These are phyloP conservation scores for Evernia prunastri DNA, from an alignment of 495 filamentous ascomycete species.

Conservation along the genomic window DNA sequence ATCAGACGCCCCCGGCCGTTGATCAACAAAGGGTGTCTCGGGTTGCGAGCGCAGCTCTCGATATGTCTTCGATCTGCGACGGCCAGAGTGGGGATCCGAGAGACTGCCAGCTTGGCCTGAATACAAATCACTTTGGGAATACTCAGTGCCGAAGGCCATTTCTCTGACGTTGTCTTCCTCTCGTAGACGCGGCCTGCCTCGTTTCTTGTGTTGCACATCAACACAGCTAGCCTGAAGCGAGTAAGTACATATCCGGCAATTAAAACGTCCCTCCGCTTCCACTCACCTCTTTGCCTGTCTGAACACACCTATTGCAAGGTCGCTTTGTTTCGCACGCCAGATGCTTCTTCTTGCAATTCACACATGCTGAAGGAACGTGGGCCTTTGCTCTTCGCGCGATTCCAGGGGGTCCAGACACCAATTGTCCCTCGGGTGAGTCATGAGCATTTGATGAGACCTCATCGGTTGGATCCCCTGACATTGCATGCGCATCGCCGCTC, in stretches of 20 bases:
- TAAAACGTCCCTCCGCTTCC: constrained; percentile 10
- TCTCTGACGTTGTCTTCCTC: constrained; percentile 57
- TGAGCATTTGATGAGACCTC: constrained; percentile 23
- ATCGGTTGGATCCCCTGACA: constrained; percentile 22
- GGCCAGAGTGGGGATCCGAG: constrained; percentile 22
- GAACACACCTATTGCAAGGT: constrained; percentile 56
- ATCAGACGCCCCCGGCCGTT: constrained; percentile 25
- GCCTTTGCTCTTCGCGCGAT: constrained; percentile 75
- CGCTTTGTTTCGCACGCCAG: constrained; percentile 66
- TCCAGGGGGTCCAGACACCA: constrained; percentile 25
- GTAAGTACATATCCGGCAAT: constrained; percentile 9
- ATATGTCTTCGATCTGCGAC: constrained; percentile 27
- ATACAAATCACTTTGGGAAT: constrained; percentile 23
- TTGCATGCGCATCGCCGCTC: constrained; percentile 11
- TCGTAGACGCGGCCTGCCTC: constrained; percentile 83
- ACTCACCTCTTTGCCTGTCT: constrained; percentile 59
- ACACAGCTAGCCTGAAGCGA: constrained; percentile 24
- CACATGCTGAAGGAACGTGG: constrained; percentile 93
- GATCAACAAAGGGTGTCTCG: constrained; percentile 22
- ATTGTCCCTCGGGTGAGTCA: constrained; percentile 25
- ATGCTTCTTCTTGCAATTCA: constrained; percentile 97
- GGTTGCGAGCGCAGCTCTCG: constrained; percentile 30
- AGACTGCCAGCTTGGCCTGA: constrained; percentile 16
- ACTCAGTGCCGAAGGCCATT: constrained; percentile 24
- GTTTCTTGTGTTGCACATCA: constrained; percentile 95